phyloP scores from a whole-genome alignment of 768 basidiomycete species.

The Arthromyces matolae region DNA sequence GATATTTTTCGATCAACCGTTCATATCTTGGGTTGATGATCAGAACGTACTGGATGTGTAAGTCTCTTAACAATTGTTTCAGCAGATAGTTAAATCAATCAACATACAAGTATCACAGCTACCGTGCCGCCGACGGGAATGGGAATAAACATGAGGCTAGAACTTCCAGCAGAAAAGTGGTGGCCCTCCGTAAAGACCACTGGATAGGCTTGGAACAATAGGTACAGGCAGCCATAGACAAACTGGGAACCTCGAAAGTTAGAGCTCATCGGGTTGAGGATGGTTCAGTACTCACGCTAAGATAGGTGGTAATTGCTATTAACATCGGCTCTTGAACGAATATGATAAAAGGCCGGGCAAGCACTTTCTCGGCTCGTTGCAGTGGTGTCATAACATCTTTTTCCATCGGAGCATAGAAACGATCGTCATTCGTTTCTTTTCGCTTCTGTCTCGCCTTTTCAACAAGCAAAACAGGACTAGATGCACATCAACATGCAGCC shows the following conservation, averaged over 20 bases:
- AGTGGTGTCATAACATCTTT: constrained; percentile 31
- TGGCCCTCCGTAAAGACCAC: constrained; percentile 54
- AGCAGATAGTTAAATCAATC: neutral
- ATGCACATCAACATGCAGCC: neutral
- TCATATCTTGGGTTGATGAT: constrained; percentile 50
- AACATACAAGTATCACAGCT: constrained; percentile 40
- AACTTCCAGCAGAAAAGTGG: constrained; percentile 47
- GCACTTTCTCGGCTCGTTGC: constrained; percentile 41
- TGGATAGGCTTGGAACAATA: constrained; percentile 60
- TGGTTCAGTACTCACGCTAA: constrained; percentile 44
- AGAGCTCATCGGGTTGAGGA: neutral
- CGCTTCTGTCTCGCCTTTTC: constrained; percentile 47
- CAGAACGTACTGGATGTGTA: constrained; percentile 41
- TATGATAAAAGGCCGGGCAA: constrained; percentile 60
- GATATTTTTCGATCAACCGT: constrained; percentile 35
- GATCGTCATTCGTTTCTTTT: constrained; percentile 47
- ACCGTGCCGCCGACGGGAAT: constrained; percentile 49
- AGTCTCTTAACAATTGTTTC: neutral
- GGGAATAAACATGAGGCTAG: constrained; percentile 60
- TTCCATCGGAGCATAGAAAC: constrained; percentile 53
- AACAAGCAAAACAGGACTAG: constrained; percentile 54
- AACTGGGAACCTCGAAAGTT: constrained; percentile 37
- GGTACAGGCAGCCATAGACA: constrained; percentile 59
- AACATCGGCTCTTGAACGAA: constrained; percentile 65
- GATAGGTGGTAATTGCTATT: constrained; percentile 58